Evolutionary conservation across 2,329 filamentous ascomycete species (phyloP), one percentile per base, ranked within the genome.

Genomic region (Ascochyta koolunga): DNA sequence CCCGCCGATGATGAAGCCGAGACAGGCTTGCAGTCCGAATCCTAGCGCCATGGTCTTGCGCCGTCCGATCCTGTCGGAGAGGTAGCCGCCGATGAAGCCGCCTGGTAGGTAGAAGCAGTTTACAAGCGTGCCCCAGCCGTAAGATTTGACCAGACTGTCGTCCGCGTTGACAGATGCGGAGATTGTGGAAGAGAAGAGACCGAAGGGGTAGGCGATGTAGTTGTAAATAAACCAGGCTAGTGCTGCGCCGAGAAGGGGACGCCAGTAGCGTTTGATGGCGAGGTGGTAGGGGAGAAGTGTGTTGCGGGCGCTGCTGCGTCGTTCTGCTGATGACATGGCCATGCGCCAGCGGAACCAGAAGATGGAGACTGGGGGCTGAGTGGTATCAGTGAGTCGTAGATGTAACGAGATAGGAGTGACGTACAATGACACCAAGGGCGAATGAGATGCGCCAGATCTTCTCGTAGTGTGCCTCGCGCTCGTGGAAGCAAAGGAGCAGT

Each of bases 131-230:
- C 64, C 65, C 62, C 65, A 67, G 18, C 66, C 66, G 18, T 62
- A 58, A 10, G 40, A 61, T 39, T 68, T 62, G 8, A 67, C 51
- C 1, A 67, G 58, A 5, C 60, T 59, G 31, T 67, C 58, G 10
- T 48, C 48, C 1, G 66, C 60, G 16, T 62, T 64, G 18, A 69
- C 59, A 5, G 55, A 54, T 5, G 62, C 51, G 3, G 60, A 77
- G 52, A 84, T 83, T 19, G 81, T 82, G 0, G 80, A 80, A 50
- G 78, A 79, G 66, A 84, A 84, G 24, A 85, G 76, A 8, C 81
- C 81, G 56, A 84, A 83, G 0, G 82, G 82, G 46, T 82, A 80
- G 0, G 79, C 79, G 35, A 84, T 79, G 65, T 79, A 85, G 62
- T 86, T 81, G 64, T 85, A 80, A 36, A 75, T 66, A 64, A 83